Evolutionary conservation across 495 filamentous ascomycete genomes (phyloP), one percentile per base, ranked within the genome.

Genomic region (Annulohypoxylon nitens): DNA sequence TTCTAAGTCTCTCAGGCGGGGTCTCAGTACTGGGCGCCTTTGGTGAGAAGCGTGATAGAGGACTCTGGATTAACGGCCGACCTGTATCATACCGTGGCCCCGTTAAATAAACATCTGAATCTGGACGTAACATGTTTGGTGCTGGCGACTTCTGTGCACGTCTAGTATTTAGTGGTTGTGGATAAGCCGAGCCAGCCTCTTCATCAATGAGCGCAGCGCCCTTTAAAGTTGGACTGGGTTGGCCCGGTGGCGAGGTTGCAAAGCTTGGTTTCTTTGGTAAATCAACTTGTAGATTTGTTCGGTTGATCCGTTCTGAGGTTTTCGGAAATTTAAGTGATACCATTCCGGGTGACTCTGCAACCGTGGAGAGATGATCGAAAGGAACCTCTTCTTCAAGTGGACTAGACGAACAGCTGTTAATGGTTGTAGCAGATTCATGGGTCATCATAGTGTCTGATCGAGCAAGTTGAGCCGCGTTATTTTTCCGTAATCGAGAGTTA

Each of bases 241-340:
- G 76, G 4, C 78, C 80, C 0, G 78, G 74, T 4, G 78, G 76
- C 39, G 66, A 76, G 45, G 64, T 58, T 20, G 33, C 67, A 47
- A 82, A 79, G 51, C 81, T 75, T 14, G 76, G 78, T 39, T 76
- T 73, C 0, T 76, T 78, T 3, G 80, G 79, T 26, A 81, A 78
- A 33, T 82, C 75, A 39, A 79, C 66, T 61, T 75, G 62, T 12
- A 75, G 61, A 8, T 74, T 61, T 45, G 65, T 47, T 61, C 64
- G 78, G 20, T 75, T 73, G 26, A 75, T 59, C 26, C 76, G 67
- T 26, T 74, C 78, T 16, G 76, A 70, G 11, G 85, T 82, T 64
- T 80, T 81, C 55, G 85, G 84, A 45, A 86, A 86, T 2, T 48
- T 74, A 9, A 84, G 82, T 3, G 83, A 83, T 30, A 81, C 81